Percentiles rank a stretch among this genome's conserved stretches.
Evolutionary conservation across 441 rosid genomes (phyloP).

Genomic region (Corymbia citriodora): DNA sequence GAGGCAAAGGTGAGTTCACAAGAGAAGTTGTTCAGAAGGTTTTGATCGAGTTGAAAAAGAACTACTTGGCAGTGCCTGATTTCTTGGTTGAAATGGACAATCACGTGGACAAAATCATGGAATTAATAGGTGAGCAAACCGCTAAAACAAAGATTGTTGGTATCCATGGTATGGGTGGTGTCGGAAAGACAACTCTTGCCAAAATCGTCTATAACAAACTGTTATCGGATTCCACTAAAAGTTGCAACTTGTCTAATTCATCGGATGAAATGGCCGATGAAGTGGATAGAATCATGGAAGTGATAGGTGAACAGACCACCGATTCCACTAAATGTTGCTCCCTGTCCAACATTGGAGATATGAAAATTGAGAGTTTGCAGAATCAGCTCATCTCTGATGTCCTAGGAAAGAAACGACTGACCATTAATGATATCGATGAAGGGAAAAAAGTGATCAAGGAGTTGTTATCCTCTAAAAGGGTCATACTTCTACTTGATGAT

Average conservation of each 20-base stretch:
- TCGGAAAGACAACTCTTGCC: background rate
- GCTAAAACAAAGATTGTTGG: background rate
- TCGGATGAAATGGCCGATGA: rapidly evolving
- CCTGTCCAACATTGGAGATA: background rate
- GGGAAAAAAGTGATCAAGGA: background rate
- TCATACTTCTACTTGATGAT: background rate
- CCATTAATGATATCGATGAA: background rate
- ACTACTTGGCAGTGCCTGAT: background rate
- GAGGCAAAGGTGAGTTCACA: background rate
- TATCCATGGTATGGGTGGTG: background rate
- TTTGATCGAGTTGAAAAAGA: background rate
- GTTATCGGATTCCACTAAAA: rapidly evolving
- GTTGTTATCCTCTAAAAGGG: background rate
- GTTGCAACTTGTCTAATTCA: no score
- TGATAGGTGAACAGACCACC: rapidly evolving
- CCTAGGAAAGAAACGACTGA: rapidly evolving
- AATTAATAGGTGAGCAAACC: background rate
- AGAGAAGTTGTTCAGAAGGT: background rate
- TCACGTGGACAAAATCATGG: background rate
- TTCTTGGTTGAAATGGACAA: background rate
- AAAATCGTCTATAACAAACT: background rate
- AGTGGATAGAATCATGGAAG: no score
- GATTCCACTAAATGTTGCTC: background rate
- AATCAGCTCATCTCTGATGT: no score
- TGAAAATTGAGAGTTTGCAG: no score